A percentile compares a stretch with the other conserved stretches of the same genome.
These are phyloP conservation scores for Protomyces arabidopsidicola DNA, from an alignment of 1,139 yeast species.

Conservation along the genomic window DNA sequence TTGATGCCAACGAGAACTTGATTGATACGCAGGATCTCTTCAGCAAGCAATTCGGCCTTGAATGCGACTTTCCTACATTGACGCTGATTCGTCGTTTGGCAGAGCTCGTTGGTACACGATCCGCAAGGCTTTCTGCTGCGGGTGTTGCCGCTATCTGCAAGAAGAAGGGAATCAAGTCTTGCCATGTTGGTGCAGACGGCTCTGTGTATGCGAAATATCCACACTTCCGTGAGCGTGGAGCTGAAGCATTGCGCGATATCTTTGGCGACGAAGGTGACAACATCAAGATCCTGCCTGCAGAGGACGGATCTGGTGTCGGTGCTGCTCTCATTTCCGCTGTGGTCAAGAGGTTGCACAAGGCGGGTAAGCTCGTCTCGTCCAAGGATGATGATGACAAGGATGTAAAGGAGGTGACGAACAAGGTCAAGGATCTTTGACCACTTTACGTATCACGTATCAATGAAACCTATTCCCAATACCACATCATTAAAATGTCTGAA, in stretches of 20 bases:
- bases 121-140: constrained; percentile 88
- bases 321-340: constrained; percentile 93
- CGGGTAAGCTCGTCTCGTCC: constrained; percentile 15
- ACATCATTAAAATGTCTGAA: neutral
- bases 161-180: constrained; percentile 71
- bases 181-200: constrained; percentile 96
- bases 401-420: neutral
- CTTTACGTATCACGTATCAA: too few species aligned
- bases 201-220: constrained; percentile 93
- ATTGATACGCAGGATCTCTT: constrained; percentile 68
- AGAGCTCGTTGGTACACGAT: constrained; percentile 83
- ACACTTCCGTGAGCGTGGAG: constrained; percentile 82
- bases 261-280: constrained; percentile 71
- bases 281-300: constrained; percentile 78
- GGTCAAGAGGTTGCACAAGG: constrained; percentile 12
- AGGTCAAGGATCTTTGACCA: neutral
- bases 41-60: constrained; percentile 53
- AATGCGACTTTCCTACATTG: constrained; percentile 73
- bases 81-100: constrained; percentile 76
- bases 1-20: constrained; percentile 80
- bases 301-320: constrained; percentile 98
- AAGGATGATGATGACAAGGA: neutral
- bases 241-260: constrained; percentile 80
- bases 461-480: too few species aligned
- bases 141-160: constrained; percentile 93